Evolutionary conservation across 192 early-diverging fungal genomes (phyloP).

Genomic region (Entomortierella chlamydospora): DNA sequence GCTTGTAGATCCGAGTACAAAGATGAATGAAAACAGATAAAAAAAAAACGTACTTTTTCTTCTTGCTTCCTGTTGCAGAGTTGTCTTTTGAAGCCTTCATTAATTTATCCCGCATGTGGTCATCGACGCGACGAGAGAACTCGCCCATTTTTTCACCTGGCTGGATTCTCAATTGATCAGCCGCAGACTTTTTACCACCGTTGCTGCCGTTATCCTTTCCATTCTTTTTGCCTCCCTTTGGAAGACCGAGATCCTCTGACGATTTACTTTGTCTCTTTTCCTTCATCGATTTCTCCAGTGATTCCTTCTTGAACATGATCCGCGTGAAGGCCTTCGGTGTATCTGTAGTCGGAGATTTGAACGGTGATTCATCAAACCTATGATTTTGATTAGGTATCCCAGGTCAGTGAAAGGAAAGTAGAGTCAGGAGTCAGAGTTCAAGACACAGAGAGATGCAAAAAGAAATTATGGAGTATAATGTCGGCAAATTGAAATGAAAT

Average conservation of each 20-base stretch:
- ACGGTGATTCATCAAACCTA: conserved; percentile 55
- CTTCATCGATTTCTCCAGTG: conserved; percentile 22
- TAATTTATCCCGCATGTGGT: conserved; percentile 53
- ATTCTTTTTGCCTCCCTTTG: conserved; percentile 5
- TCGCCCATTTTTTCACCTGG: conserved; percentile 62
- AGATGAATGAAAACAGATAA: too few species aligned
- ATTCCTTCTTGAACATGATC: conserved; percentile 56
- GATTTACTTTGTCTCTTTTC: conserved; percentile 21
- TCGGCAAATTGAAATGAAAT: not conserved
- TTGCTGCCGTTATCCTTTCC: not conserved
- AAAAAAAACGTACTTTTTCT: conserved; percentile 57
- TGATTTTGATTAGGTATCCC: not conserved
- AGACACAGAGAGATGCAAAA: too few species aligned
- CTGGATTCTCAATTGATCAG: conserved; percentile 39
- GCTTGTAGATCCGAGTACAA: too few species aligned
- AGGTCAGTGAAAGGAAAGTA: not conserved
- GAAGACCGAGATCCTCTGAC: conserved; percentile 18
- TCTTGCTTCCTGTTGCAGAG: conserved; percentile 52
- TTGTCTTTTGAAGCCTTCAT: conserved; percentile 50
- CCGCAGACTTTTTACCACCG: conserved; percentile 14
- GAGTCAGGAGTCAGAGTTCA: too few species aligned
- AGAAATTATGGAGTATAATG: not conserved
- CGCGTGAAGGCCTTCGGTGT: conserved; percentile 58
- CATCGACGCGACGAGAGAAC: conserved; percentile 61
- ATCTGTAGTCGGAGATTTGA: conserved; percentile 43